These are phyloP conservation scores for Celoporthe dispersa DNA, from an alignment of 2,329 filamentous ascomycete genomes.

Conservation along the genomic window DNA sequence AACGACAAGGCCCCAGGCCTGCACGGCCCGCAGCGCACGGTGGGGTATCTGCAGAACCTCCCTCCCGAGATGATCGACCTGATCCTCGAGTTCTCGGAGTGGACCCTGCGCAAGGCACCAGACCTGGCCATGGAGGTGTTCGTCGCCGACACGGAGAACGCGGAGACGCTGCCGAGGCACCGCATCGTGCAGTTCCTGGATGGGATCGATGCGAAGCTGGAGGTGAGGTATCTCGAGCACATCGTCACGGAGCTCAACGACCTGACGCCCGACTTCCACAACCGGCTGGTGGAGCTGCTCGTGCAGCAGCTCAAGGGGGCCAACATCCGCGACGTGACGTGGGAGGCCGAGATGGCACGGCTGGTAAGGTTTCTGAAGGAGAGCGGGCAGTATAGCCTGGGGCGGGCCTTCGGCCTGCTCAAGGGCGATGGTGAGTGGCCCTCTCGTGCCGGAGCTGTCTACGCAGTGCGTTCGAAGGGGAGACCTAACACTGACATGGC, in stretches of 20 bases:
- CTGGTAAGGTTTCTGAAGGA: conserved; percentile 76
- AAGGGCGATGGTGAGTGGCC: conserved; percentile 71
- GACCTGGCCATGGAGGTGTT: conserved; percentile 90
- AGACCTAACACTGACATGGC: conserved; percentile 25
- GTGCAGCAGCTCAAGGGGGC: conserved; percentile 60
- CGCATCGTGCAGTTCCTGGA: conserved; percentile 76
- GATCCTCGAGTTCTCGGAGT: conserved; percentile 87
- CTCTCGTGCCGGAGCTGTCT: not conserved
- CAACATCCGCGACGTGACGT: conserved; percentile 48
- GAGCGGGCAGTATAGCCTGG: conserved; percentile 80
- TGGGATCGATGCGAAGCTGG: conserved; percentile 70
- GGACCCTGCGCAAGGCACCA: conserved; percentile 77
- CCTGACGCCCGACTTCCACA: conserved; percentile 82
- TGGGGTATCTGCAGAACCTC: conserved; percentile 87
- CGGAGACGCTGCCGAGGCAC: conserved; percentile 82
- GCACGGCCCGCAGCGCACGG: conserved; percentile 80
- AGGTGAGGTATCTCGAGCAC: conserved; percentile 86
- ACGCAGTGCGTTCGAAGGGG: not conserved
- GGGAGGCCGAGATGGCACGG: conserved; percentile 64
- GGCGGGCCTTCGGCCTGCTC: conserved; percentile 76
- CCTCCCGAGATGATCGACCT: conserved; percentile 87
- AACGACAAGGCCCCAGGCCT: conserved; percentile 60
- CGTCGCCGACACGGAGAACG: conserved; percentile 89
- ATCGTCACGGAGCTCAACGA: conserved; percentile 88
- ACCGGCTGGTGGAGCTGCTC: conserved; percentile 74